Base-by-base conservation (phyloP, 495 filamentous ascomycete species). In the Haplographium delicatum region DNA sequence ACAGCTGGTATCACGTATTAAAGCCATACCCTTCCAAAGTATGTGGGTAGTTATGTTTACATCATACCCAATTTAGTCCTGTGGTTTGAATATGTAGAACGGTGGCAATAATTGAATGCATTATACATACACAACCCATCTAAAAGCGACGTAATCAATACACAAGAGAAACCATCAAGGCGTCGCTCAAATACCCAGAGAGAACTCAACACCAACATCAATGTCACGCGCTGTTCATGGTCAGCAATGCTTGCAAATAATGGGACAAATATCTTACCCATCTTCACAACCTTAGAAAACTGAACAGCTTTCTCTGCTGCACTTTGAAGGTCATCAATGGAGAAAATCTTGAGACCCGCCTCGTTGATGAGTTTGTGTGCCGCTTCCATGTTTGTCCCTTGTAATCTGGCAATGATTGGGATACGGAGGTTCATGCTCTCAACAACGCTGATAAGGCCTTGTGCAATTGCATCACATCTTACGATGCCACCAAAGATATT, bases 401-500 rank as follows among this genome's bases (percentile, higher is more conserved):
- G 93, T 58, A 98, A 79, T 66, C 93, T 83, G 56, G 91, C 91
- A 63, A 98, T 85, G 65, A 98, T 95, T 60, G 93, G 93, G 57
- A 91, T 94, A 67, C 91, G 83, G 62, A 98, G 80, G 70, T 91
- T 87, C 81, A 98, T 93, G 59, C 81, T 82, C 72, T 93, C 77
- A 51, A 95, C 94, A 43, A 95, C 95, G 64, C 83, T 81, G 73
- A 98, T 94, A 63, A 98, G 75, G 56, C 93, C 93, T 71, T 93
- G 87, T 40, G 93, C 93, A 68, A 98, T 98, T 65, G 89, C 91
- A 69, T 98, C 93, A 64, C 93, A 98, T 58, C 93, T 81, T 51
- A 98, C 93, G 58, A 98, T 98, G 76, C 93, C 93, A 63, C 93
- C 93, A 66, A 98, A 98, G 68, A 98, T 98, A 76, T 98, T 98